Evolutionary conservation across 345 rosid species (phyloP), one percentile per base, ranked within the genome.

Genomic region (Gossypium rotundifolium): DNA sequence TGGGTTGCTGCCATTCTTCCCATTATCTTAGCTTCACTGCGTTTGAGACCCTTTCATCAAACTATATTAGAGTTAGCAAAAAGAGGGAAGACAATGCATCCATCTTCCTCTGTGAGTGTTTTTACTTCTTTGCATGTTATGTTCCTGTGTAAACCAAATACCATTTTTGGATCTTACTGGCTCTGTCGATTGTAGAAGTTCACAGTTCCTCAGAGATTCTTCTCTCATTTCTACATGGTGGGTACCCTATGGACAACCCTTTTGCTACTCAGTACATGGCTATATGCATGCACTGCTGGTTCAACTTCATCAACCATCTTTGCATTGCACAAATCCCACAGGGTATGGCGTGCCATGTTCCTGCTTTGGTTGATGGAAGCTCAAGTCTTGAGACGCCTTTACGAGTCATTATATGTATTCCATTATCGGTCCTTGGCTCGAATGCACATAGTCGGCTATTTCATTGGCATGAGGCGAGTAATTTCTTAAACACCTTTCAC

Each of bases 361-460:
- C 59, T 54, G 9, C 94, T 89, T 38, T 18, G 86, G 67, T 78
- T 91, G 25, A 84, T 91, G 93, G 95, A 91, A 79, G 75, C 77
- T 54, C 98, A 93, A 77, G 89, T 88, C 38, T 38, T 54, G 22
- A 54, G 23, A 54, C 59, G 59, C 23, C 59, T 54, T n/a, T 17
- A 1, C 59, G 59, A 18, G 23, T 54, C 59, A 6, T 48, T 86
- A 7, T 85, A 83, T 74, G 84, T 87, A 1, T 91, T 87, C 73
- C 77, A 85, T 46, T 88, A 91, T 61, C 87, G 91, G 79, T 86
- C 92, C 23, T 78, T 85, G 2, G 95, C 95, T 67, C 85, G 85
- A 66, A 80, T 90, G 88, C 89, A 90, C 70, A 74, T 91, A 51
- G 81, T 84, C 45, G 84, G 82, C 80, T 93, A 91, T 81, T 81